Percentiles rank a stretch among this genome's conserved stretches.
These are phyloP conservation scores for Rutstroemia sydowiana DNA, from an alignment of 2,329 filamentous ascomycete genomes.

Conservation along the genomic window DNA sequence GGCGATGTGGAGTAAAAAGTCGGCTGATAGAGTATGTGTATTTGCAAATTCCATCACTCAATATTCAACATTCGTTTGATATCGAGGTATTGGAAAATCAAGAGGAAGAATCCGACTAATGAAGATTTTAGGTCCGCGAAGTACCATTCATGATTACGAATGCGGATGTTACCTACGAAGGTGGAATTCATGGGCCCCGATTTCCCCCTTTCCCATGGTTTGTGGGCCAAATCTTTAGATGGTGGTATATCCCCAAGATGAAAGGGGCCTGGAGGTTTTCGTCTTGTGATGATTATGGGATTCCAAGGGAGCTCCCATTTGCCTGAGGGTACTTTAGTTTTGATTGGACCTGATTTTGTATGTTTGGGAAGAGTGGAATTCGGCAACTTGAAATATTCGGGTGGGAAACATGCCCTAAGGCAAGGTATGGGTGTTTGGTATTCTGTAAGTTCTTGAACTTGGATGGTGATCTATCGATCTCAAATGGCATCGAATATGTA, in stretches of 20 bases:
- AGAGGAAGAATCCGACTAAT: background rate
- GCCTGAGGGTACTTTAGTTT: conserved; percentile 18
- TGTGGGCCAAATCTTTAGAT: conserved; percentile 27
- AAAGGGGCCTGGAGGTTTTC: conserved; percentile 33
- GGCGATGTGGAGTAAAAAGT: too few relatives aligned
- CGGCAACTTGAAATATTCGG: too few relatives aligned
- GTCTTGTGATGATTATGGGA: conserved; percentile 29
- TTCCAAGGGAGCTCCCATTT: conserved; percentile 33
- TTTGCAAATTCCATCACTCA: too few relatives aligned
- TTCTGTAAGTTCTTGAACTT: too few relatives aligned
- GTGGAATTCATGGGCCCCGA: conserved; percentile 23
- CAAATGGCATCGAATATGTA: too few relatives aligned
- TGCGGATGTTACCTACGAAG: conserved; percentile 24
- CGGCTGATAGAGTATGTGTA: too few relatives aligned
- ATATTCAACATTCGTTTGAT: conserved; percentile 11
- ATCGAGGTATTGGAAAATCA: conserved; percentile 6
- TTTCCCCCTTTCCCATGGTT: conserved; percentile 29
- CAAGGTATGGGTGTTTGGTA: too few relatives aligned
- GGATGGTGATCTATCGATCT: too few relatives aligned
- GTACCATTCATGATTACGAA: conserved; percentile 18
- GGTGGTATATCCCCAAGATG: conserved; percentile 30
- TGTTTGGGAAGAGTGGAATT: too few relatives aligned
- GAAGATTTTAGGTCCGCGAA: conserved; percentile 4
- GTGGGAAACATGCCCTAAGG: too few relatives aligned
- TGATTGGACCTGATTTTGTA: background rate